These are phyloP conservation scores for Fraxinus ornus DNA, from an alignment of 305 asterid species.

Conservation along the genomic window DNA sequence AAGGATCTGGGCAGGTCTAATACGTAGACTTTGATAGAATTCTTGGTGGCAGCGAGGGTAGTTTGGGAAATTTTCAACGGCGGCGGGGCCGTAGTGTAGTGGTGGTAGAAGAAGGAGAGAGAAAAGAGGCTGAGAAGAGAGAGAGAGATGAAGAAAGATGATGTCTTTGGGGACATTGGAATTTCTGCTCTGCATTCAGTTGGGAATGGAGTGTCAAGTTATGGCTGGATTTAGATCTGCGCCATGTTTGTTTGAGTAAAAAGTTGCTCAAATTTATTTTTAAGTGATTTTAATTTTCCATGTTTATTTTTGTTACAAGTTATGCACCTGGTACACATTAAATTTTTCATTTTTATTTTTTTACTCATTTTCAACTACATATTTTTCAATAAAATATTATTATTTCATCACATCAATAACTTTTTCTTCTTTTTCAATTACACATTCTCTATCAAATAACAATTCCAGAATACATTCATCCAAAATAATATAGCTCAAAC, in stretches of 20 bases:
- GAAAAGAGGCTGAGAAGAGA: conserved; percentile 46
- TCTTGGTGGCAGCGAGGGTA: conserved; percentile 27
- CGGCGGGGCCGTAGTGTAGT: conserved; percentile 32
- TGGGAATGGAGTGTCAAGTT: background rate
- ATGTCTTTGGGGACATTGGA: conserved; percentile 59
- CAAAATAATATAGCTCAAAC: too few relatives aligned
- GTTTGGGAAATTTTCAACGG: conserved; percentile 29
- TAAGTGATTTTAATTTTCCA: background rate
- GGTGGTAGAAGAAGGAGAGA: conserved; percentile 55
- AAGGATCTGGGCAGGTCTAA: conserved; percentile 36
- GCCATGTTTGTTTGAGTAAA: background rate
- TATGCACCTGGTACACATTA: too few relatives aligned
- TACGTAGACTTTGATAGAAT: conserved; percentile 61
- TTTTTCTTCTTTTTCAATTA: too few relatives aligned
- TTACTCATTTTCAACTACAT: too few relatives aligned
- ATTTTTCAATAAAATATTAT: too few relatives aligned
- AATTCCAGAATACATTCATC: too few relatives aligned
- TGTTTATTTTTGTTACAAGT: background rate
- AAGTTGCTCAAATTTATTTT: background rate
- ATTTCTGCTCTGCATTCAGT: conserved; percentile 14
- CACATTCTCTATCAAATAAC: too few relatives aligned
- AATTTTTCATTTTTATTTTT: too few relatives aligned
- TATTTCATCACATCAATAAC: too few relatives aligned
- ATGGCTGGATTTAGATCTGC: background rate
- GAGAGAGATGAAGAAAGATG: conserved; percentile 41